phyloP scores from a whole-genome alignment of 371 early-diverging fungal species.

The Syncephalastrum contaminatum region DNA sequence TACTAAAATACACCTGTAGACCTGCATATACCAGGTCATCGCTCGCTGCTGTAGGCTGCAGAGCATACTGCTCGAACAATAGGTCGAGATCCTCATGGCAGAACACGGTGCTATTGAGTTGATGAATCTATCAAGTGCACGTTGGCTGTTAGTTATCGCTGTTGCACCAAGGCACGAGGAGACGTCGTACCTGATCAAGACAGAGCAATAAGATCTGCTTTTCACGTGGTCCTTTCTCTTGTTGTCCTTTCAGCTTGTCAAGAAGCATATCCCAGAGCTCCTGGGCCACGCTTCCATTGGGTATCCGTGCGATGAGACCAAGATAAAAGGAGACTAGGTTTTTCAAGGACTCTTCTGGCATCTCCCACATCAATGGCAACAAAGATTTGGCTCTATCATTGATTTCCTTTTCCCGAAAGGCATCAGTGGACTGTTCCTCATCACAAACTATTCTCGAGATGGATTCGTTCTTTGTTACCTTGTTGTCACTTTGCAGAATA shows the following conservation, averaged over 20 bases:
- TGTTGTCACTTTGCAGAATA: background rate
- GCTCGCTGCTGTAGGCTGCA: no score
- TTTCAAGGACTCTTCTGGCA: constrained; percentile 9
- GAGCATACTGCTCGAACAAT: no score
- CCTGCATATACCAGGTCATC: no score
- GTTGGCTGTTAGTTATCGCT: no score
- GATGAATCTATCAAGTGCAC: no score
- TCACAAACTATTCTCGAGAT: no score
- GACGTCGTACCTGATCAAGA: constrained; percentile 14
- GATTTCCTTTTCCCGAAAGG: constrained; percentile 8
- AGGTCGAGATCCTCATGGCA: no score
- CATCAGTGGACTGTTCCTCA: background rate
- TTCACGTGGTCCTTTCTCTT: constrained; percentile 1
- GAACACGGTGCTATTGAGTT: no score
- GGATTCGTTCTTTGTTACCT: background rate
- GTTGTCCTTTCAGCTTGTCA: constrained; percentile 4
- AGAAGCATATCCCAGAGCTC: constrained; percentile 20
- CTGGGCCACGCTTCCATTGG: constrained; percentile 8
- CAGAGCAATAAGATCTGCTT: background rate
- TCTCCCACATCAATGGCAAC: constrained; percentile 15
- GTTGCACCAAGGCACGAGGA: no score
- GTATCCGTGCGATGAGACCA: constrained; percentile 9
- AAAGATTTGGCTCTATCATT: constrained; percentile 13
- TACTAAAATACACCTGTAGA: no score
- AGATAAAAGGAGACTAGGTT: constrained; percentile 19